Percentiles rank a stretch among this genome's conserved stretches.
phyloP scores from a whole-genome alignment of 148 eudicot species.

The Rhododendron simsii region DNA sequence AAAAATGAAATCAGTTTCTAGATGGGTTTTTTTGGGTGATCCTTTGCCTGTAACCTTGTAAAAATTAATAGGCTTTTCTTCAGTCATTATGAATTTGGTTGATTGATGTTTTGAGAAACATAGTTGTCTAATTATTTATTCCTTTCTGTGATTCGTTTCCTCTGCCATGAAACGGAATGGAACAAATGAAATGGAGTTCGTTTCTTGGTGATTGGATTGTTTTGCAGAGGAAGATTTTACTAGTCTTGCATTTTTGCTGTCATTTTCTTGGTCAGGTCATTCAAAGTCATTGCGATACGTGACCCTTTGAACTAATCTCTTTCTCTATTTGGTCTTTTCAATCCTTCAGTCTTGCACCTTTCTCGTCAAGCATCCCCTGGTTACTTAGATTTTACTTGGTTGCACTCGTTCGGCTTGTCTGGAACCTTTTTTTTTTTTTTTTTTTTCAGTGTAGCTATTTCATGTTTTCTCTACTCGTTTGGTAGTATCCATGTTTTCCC shows the following conservation, averaged over 20 bases:
- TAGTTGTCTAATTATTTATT: background rate
- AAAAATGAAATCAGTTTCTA: background rate
- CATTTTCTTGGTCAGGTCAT: background rate
- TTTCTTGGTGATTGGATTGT: background rate
- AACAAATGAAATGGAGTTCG: background rate
- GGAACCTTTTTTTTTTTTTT: background rate
- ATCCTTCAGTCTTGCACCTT: background rate
- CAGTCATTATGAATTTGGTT: background rate
- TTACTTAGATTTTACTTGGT: background rate
- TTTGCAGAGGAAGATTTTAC: background rate
- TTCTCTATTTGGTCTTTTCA: background rate
- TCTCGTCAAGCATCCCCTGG: background rate
- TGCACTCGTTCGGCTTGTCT: background rate
- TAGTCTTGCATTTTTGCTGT: background rate
- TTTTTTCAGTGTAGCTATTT: background rate
- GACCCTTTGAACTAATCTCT: background rate
- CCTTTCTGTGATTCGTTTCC: background rate
- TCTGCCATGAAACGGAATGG: background rate
- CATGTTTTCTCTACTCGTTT: background rate
- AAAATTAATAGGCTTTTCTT: background rate
- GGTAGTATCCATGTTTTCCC: background rate
- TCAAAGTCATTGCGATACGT: background rate
- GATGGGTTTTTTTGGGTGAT: background rate
- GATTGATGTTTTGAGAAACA: background rate
- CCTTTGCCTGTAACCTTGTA: background rate